These are phyloP conservation scores for Aureobasidium lini DNA, from an alignment of 2,329 filamentous ascomycete genomes.

Conservation along the genomic window DNA sequence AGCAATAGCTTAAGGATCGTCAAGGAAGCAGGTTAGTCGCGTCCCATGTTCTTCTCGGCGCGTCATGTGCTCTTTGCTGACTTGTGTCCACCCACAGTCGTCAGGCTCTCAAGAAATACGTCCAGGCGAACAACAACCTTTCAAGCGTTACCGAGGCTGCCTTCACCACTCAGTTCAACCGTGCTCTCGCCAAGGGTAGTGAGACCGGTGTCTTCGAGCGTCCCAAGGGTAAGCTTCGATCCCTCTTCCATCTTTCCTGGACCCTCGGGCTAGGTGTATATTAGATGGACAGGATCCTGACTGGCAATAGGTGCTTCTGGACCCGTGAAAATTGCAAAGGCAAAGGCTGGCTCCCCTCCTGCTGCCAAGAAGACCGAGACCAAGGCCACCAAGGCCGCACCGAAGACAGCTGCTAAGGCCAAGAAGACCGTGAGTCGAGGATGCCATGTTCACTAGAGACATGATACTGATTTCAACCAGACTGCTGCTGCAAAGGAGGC, in stretches of 20 bases:
- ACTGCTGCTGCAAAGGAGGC: constrained; percentile 36
- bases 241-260: neutral
- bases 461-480: constrained; percentile 21
- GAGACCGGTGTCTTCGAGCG: constrained; percentile 82
- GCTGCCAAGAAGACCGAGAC: constrained; percentile 25
- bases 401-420: constrained; percentile 40
- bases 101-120: constrained; percentile 68
- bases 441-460: neutral
- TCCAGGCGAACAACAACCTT: constrained; percentile 63
- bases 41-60: constrained; percentile 22
- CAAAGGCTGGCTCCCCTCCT: constrained; percentile 25
- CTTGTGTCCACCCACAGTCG: constrained; percentile 43
- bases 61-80: constrained; percentile 25
- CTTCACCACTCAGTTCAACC: constrained; percentile 76
- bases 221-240: constrained; percentile 67
- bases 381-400: constrained; percentile 36
- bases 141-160: constrained; percentile 44
- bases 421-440: constrained; percentile 22
- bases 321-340: constrained; percentile 67
- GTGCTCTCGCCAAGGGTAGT: constrained; percentile 71
- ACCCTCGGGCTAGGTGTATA: too few species aligned
- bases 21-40: constrained; percentile 59
- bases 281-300: constrained; percentile 6
- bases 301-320: constrained; percentile 64
- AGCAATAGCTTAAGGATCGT: constrained; percentile 58